phyloP scores from a whole-genome alignment of 768 basidiomycete species.

The Phanerochaete sordida region DNA sequence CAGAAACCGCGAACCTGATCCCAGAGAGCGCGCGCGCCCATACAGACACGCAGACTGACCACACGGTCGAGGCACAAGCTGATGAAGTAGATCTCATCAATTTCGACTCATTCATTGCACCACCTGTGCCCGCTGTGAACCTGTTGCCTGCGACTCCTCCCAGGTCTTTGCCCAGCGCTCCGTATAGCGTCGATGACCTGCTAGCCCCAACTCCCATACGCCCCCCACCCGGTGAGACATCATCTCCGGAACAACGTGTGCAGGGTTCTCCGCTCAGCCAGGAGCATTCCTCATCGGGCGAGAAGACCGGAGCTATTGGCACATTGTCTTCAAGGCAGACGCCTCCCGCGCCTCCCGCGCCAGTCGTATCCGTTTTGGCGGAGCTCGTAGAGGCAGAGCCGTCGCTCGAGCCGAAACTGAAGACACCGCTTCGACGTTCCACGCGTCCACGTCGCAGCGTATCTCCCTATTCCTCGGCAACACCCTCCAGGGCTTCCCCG shows the following conservation, averaged over 20 bases:
- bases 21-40: not conserved
- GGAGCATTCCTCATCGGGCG: not conserved
- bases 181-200: slow-evolving; percentile 7
- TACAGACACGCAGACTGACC: not conserved
- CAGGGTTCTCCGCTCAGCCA: not conserved
- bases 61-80: not conserved
- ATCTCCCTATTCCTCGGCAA: slow-evolving; percentile 4
- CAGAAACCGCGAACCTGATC: not conserved
- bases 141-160: slow-evolving; percentile 5
- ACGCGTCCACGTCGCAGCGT: slow-evolving; percentile 11
- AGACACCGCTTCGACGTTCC: slow-evolving; percentile 12
- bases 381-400: not conserved
- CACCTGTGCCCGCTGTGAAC: not conserved
- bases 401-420: not conserved
- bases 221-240: not conserved
- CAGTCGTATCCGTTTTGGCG: not conserved
- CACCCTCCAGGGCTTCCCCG: not conserved
- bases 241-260: not conserved
- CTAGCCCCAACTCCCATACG: not conserved
- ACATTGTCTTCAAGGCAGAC: not conserved
- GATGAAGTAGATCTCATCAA: slow-evolving; percentile 5
- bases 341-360: no score
- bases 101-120: slow-evolving; percentile 6
- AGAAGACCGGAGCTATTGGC: not conserved
- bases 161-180: not conserved